A percentile compares a stretch with the other conserved stretches of the same genome.
phyloP scores from a whole-genome alignment of 2,329 filamentous ascomycete species.

The Trichoderma koningii region DNA sequence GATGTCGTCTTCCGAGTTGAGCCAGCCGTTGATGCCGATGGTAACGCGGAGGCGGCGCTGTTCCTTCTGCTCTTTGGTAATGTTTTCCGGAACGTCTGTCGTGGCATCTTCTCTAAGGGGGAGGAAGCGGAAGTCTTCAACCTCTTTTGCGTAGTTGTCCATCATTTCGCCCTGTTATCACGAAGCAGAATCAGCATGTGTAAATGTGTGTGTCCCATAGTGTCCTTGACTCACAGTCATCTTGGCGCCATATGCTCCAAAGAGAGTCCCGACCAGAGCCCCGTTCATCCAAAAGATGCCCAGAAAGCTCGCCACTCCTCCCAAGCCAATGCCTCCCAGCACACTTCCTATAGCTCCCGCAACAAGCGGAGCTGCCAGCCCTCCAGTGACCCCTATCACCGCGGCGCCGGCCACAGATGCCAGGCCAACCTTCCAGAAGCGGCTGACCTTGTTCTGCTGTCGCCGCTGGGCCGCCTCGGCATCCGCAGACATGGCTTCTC shows the following conservation, averaged over 20 bases:
- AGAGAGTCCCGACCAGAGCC: constrained; percentile 81
- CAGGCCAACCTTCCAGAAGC: constrained; percentile 89
- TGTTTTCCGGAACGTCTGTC: constrained; percentile 26
- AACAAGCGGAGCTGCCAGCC: constrained; percentile 84
- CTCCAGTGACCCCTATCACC: constrained; percentile 87
- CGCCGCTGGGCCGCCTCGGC: constrained; percentile 73
- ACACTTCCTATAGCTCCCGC: constrained; percentile 83
- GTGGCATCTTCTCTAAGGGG: constrained; percentile 61
- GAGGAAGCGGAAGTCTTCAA: constrained; percentile 79
- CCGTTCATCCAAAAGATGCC: constrained; percentile 85
- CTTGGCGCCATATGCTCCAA: constrained; percentile 84
- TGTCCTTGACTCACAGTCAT: constrained; percentile 53
- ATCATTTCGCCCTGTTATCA: constrained; percentile 69
- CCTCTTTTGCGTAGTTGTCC: constrained; percentile 82
- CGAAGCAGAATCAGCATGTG: neutral
- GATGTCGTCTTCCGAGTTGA: constrained; percentile 73
- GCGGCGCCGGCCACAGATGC: constrained; percentile 87
- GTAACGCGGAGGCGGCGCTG: constrained; percentile 69
- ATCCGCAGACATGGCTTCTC: constrained; percentile 66
- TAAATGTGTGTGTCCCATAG: too few species aligned
- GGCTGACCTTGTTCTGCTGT: constrained; percentile 67
- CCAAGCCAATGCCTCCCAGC: constrained; percentile 82
- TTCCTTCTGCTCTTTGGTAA: constrained; percentile 34
- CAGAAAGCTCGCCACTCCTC: constrained; percentile 81
- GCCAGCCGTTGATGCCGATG: constrained; percentile 86